phyloP scores from a whole-genome alignment of 1,139 yeast genomes.

The Diutina ranongensis region DNA sequence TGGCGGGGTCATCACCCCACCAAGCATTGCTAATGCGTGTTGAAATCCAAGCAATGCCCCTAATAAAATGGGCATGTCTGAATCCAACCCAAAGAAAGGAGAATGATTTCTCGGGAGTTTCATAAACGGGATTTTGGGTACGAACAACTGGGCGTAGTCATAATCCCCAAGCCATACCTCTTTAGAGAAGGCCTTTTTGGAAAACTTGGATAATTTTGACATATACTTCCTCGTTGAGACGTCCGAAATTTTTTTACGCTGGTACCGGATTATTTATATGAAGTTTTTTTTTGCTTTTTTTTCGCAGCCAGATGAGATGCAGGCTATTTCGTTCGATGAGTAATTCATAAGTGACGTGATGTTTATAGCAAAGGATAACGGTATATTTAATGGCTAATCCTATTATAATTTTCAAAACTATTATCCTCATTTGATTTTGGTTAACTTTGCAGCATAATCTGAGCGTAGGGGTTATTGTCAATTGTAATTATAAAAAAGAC shows the following conservation, averaged over 20 bases:
- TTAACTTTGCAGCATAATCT: no score
- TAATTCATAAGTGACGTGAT: no score
- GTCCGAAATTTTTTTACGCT: background rate
- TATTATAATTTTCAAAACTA: no score
- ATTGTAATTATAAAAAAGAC: no score
- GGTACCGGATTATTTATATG: background rate
- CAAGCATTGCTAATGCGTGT: conserved; percentile 5
- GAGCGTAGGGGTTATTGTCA: no score
- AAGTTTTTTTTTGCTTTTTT: no score
- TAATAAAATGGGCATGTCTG: conserved; percentile 3
- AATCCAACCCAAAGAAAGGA: conserved; percentile 4
- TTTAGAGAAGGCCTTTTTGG: background rate
- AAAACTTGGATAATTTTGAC: background rate
- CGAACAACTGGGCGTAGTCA: conserved; percentile 1
- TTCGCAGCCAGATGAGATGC: background rate
- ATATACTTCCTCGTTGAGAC: no score
- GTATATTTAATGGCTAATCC: no score
- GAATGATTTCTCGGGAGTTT: background rate
- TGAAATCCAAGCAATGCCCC: conserved; percentile 4
- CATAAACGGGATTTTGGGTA: conserved; percentile 3
- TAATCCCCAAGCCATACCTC: conserved; percentile 5
- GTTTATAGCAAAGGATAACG: no score
- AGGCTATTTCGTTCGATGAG: background rate
- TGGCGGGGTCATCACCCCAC: conserved; percentile 6
- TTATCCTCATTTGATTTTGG: no score